phyloP scores from a whole-genome alignment of 768 basidiomycete genomes.

The Suillus sp. region DNA sequence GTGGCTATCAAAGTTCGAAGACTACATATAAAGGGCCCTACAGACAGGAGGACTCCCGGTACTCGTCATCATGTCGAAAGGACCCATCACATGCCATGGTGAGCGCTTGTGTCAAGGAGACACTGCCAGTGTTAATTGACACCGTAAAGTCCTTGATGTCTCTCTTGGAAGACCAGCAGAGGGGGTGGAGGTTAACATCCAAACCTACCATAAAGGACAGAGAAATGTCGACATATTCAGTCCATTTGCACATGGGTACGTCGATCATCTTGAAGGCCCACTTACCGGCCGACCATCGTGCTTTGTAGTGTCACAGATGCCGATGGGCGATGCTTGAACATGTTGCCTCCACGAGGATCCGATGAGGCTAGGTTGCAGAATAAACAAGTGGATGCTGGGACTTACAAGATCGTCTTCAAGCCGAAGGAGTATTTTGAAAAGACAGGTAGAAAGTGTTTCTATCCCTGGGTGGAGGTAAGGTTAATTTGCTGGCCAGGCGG shows the following conservation, averaged over 20 bases:
- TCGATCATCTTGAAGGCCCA: constrained; percentile 3
- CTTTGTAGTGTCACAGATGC: constrained; percentile 66
- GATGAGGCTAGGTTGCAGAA: constrained; percentile 44
- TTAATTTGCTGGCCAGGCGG: not conserved
- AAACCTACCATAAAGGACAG: constrained; percentile 44
- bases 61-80: constrained; percentile 47
- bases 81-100: constrained; percentile 94
- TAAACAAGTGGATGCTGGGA: constrained; percentile 46
- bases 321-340: constrained; percentile 80
- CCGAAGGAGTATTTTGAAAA: constrained; percentile 80
- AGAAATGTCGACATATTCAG: constrained; percentile 49
- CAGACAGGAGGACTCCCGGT: not conserved
- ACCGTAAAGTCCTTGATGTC: constrained; percentile 74
- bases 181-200: constrained; percentile 66
- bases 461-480: constrained; percentile 86
- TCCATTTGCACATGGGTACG: constrained; percentile 63
- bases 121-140: constrained; percentile 1
- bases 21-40: not conserved
- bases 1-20: not conserved
- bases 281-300: not conserved
- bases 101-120: constrained; percentile 19
- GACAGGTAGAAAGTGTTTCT: constrained; percentile 70
- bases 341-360: constrained; percentile 61
- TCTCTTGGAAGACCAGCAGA: constrained; percentile 80
- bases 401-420: constrained; percentile 86